Conservation (phyloP, 1,284 basidiomycete species). For the Phenoliferia sp. region DNA sequence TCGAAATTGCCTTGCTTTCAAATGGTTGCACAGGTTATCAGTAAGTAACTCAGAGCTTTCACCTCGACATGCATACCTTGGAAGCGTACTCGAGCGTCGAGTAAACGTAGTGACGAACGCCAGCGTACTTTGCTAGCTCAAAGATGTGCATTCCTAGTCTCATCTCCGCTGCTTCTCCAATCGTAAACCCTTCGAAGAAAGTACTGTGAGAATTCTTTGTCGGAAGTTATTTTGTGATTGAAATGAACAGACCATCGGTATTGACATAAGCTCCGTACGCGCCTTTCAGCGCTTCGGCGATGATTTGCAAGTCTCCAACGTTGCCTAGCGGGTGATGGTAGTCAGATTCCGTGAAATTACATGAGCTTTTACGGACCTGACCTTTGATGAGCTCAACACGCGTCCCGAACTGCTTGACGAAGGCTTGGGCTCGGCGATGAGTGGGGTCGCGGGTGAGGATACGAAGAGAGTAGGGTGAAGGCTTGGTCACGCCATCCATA, state of each 20-base stretch:
- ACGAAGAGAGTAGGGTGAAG: neutral
- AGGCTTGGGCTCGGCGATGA: neutral
- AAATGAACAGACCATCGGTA: neutral
- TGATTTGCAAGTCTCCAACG: neutral
- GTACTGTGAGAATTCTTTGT: neutral
- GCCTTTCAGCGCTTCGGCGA: neutral
- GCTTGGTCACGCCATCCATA: neutral
- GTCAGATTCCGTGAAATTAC: neutral
- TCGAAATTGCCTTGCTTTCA: neutral
- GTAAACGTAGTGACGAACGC: neutral
- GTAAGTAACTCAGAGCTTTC: neutral
- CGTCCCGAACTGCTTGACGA: neutral
- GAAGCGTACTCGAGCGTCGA: neutral
- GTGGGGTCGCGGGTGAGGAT: neutral
- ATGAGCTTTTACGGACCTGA: neutral
- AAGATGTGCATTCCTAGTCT: neutral
- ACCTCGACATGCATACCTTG: neutral
- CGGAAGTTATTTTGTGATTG: neutral
- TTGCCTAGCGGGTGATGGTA: neutral
- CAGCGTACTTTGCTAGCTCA: neutral
- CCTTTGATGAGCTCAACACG: neutral
- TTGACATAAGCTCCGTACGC: neutral
- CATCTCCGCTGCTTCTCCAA: neutral
- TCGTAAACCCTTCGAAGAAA: neutral
- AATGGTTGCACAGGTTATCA: neutral